Percentiles rank a stretch among this genome's conserved stretches.
Evolutionary conservation across 331 rosid genomes (phyloP).

Genomic region (Malus hybrid): DNA sequence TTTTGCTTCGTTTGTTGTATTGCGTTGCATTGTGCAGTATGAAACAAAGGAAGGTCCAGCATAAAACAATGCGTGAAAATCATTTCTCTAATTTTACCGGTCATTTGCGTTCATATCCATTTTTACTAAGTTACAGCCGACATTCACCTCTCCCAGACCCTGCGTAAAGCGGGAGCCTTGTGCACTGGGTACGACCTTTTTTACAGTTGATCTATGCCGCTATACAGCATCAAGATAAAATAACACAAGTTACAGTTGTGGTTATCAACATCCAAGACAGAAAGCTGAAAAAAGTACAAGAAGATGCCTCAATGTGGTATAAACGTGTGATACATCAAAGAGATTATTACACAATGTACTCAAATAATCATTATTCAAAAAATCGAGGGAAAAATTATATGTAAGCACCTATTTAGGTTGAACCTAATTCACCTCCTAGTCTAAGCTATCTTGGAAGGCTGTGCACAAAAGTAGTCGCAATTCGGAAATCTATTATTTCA

Average conservation of each 20-base stretch:
- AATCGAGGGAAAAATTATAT: background rate
- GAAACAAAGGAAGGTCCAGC: too few species aligned
- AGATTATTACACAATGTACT: background rate
- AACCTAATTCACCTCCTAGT: background rate
- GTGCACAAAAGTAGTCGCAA: background rate
- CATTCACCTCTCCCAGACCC: too few species aligned
- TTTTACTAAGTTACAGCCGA: too few species aligned
- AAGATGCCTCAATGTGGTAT: background rate
- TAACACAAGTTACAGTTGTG: background rate
- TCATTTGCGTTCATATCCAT: too few species aligned
- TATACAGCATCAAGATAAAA: background rate
- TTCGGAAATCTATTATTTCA: conserved; percentile 38
- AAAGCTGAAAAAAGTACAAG: background rate
- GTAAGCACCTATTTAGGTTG: background rate
- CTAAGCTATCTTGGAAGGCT: conserved; percentile 3
- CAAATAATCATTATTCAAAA: conserved; percentile 9
- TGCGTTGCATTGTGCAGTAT: too few species aligned
- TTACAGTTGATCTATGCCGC: background rate
- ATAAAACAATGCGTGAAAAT: too few species aligned
- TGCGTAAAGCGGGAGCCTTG: too few species aligned
- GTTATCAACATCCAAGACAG: background rate
- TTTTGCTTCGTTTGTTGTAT: too few species aligned
- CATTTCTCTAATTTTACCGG: too few species aligned
- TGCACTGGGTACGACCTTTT: too few species aligned
- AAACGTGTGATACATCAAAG: background rate